Evolutionary conservation across 306 rosid species (phyloP), one percentile per base, ranked within the genome.

Genomic region (Sophora flavescens): DNA sequence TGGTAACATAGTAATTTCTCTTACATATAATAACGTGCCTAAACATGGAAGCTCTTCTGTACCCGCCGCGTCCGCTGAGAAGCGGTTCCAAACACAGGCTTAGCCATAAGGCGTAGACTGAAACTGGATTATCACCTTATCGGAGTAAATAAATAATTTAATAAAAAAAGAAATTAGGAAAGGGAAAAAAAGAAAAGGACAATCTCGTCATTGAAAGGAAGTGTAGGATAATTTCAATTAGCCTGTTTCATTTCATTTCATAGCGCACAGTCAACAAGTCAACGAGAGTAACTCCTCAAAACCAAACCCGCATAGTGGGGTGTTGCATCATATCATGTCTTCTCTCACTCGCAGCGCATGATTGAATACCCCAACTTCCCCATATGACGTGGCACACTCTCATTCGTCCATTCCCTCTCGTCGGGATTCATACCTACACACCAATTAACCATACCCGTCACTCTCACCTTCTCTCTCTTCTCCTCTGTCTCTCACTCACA

Each of bases 341-440:
- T 80, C 65, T 68, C 45, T 67, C 68, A 39, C 18, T 2, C 30
- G 8, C n/a, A 78, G 63, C 67, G 76, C 85, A 76, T 85, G 80
- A 87, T 85, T 80, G 57, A 72, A 57, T 41, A 26, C 41, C 22
- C 45, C 66, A 36, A 58, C 73, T 48, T 61, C 30, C 71, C 18
- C 6, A 2, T 22, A 0, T 22, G 38, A 89, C 97, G 97, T 91
- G 98, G 63, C 88, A 12, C 8, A 0, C 38, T 38, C 39, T 35
- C 30, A 87, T 88, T 89, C 72, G 92, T 5, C 6, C 15, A 11
- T 76, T 33, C 13, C 6, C 16, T 57, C 74, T 86, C 96, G 81
- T 87, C 87, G 91, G 98, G 96, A 89, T 91, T 88, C 97, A 87
- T 85, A 88, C 77, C 88, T 18, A 78, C 82, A 66, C 85, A 47